phyloP scores from a whole-genome alignment of 2,329 filamentous ascomycete species.

The Alternaria dauci region DNA sequence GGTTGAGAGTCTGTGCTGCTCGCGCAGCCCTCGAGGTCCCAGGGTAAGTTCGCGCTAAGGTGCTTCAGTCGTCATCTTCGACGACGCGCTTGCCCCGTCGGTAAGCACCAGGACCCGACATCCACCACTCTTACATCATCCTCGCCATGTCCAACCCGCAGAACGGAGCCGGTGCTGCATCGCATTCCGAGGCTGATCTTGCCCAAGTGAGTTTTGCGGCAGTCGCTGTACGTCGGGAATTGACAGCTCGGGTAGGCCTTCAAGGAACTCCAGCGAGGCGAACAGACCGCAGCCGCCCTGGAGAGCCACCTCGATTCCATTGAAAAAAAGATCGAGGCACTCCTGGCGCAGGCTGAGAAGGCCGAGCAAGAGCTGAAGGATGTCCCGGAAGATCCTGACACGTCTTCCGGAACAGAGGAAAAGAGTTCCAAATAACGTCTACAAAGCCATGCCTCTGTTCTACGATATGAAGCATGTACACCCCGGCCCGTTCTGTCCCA shows the following conservation, averaged over 20 bases:
- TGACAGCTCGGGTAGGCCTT: conserved; percentile 54
- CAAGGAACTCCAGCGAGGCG: conserved; percentile 62
- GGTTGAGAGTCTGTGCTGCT: conserved; percentile 32
- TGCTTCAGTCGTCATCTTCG: conserved; percentile 40
- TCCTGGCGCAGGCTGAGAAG: conserved; percentile 59
- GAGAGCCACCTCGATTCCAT: conserved; percentile 63
- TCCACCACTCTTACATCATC: conserved; percentile 21
- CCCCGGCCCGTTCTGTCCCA: not conserved
- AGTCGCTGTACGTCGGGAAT: conserved; percentile 2
- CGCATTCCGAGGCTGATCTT: conserved; percentile 45
- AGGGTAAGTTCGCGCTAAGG: conserved; percentile 39
- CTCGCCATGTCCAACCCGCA: conserved; percentile 43
- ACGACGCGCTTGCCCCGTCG: conserved; percentile 18
- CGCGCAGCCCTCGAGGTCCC: conserved; percentile 30
- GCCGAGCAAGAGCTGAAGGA: conserved; percentile 45
- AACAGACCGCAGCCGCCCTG: conserved; percentile 63
- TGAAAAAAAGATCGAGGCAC: conserved; percentile 64
- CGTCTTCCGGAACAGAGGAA: conserved; percentile 21
- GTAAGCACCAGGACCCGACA: conserved; percentile 20
- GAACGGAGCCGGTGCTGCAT: conserved; percentile 34
- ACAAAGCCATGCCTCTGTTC: not conserved
- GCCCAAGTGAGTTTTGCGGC: conserved; percentile 37
- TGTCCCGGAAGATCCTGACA: conserved; percentile 23
- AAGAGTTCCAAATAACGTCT: conserved; percentile 24
- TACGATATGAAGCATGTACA: not conserved